These are phyloP conservation scores for Carex sylvatica DNA, from an alignment of 202 grass and related monocot species.

Conservation along the genomic window DNA sequence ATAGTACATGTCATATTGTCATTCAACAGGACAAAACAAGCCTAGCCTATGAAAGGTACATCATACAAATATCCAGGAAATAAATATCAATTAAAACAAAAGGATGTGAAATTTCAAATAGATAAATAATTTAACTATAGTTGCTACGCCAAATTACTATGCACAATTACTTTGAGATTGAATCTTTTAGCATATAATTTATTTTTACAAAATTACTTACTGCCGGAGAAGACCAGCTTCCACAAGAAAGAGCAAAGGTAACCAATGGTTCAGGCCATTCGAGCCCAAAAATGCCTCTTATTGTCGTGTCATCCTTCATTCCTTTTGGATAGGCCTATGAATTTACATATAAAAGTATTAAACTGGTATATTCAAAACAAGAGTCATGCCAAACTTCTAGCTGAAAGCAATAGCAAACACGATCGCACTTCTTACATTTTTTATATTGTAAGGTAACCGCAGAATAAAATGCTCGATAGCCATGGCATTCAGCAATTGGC, in stretches of 20 bases:
- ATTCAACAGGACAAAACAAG: conserved; percentile 1
- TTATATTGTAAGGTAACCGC: conserved; percentile 61
- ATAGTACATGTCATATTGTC: background rate
- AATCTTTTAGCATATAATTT: background rate
- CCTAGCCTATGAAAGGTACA: background rate
- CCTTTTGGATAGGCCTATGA: conserved; percentile 42
- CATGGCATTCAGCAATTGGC: conserved; percentile 85
- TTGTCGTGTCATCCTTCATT: conserved; percentile 36
- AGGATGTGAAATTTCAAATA: background rate
- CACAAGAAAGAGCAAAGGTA: conserved; percentile 90
- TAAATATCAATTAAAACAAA: background rate
- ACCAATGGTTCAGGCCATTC: conserved; percentile 95
- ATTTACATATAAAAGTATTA: background rate
- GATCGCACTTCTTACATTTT: conserved; percentile 48
- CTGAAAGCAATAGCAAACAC: background rate
- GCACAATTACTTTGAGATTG: background rate
- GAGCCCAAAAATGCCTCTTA: conserved; percentile 53
- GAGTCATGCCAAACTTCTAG: background rate
- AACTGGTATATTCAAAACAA: background rate
- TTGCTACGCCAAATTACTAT: background rate
- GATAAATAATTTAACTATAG: background rate
- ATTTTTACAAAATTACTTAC: conserved; percentile 38
- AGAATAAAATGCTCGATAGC: conserved; percentile 95
- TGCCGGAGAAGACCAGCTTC: conserved; percentile 87
- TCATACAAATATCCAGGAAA: background rate